Evolutionary conservation across 768 basidiomycete species (phyloP), one percentile per base, ranked within the genome.

Genomic region (Mrakia hoshinonis): DNA sequence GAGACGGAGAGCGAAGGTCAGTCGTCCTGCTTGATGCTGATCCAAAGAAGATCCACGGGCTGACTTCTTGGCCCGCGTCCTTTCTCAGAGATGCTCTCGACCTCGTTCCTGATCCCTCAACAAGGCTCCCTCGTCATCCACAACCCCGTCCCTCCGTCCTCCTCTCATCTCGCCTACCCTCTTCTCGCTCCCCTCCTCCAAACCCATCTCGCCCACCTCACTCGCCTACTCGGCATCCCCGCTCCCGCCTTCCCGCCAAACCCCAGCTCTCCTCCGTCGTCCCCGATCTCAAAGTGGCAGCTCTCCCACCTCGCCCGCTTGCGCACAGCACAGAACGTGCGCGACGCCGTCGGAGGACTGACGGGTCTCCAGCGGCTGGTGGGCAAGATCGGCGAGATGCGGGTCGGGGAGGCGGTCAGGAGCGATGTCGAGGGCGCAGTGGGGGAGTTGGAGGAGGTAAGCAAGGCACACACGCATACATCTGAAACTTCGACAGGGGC

Each of bases 371-470:
- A 89, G 52, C 87, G 88, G 73, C 83, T 98, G 4, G 90, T 95
- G 9, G 82, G 86, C 65, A 88, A 90, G 77, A 93, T 95, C 61
- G 85, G 87, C 74, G 89, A 91, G 77, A 97, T 99, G 94, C 92
- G 91, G 11, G 89, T 99, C 0, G 87, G 87, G 4, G 82, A 85
- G 72, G 85, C 86, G 61, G 95, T 97, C 9, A 84, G 82, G 75
- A 85, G 82, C 12, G 88, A 91, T 76, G 85, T 97, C 4, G 81
- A 86, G 52, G 81, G 82, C 64, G 86, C 92, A 0, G 82, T 99
- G 26, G 80, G 82, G 20, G 86, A 87, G 9, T 84, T 97, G 10
- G 87, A 91, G 43, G 77, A 85, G 83, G 93, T 94, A 74, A 64
- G 82, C 79, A 15, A n/a, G n/a, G n/a, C n/a, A n/a, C n/a, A n/a